Conservation (phyloP, 1,284 basidiomycete genomes). For the Rhodotorula sp. region DNA sequence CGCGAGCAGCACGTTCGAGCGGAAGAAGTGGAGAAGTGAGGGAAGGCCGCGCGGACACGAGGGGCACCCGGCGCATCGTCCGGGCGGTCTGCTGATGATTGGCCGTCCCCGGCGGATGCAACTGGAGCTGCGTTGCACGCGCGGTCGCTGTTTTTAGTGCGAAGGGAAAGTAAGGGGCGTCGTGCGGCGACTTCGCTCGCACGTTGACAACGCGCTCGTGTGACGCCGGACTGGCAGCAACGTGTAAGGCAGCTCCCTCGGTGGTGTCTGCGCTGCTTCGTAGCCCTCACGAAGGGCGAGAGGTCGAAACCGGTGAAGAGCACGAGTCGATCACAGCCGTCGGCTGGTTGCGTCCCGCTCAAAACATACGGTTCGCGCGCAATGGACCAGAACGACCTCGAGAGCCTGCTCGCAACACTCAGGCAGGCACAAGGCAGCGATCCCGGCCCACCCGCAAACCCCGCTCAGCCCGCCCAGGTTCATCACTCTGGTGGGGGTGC, state of each 20-base stretch:
- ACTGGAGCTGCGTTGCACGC: too few relatives aligned
- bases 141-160: too few relatives aligned
- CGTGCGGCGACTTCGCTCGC: too few relatives aligned
- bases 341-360: too few relatives aligned
- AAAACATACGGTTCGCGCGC: not conserved
- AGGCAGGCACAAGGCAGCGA: constrained; percentile 15
- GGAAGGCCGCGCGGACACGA: not conserved
- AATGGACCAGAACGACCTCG: constrained; percentile 29
- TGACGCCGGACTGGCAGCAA: too few relatives aligned
- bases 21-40: not conserved
- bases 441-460: not conserved
- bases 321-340: too few relatives aligned
- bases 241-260: too few relatives aligned
- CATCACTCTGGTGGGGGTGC: not conserved
- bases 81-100: not conserved
- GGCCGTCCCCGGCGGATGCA: not conserved
- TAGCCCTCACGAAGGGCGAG: too few relatives aligned
- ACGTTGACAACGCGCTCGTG: too few relatives aligned
- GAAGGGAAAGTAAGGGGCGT: too few relatives aligned
- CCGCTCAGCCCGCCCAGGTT: not conserved
- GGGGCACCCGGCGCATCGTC: not conserved
- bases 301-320: too few relatives aligned
- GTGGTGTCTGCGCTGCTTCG: too few relatives aligned
- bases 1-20: not conserved
- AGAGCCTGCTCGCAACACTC: constrained; percentile 10